Evolutionary conservation across 1,284 basidiomycete genomes (phyloP).

Genomic region (Marasmius fiardii): DNA sequence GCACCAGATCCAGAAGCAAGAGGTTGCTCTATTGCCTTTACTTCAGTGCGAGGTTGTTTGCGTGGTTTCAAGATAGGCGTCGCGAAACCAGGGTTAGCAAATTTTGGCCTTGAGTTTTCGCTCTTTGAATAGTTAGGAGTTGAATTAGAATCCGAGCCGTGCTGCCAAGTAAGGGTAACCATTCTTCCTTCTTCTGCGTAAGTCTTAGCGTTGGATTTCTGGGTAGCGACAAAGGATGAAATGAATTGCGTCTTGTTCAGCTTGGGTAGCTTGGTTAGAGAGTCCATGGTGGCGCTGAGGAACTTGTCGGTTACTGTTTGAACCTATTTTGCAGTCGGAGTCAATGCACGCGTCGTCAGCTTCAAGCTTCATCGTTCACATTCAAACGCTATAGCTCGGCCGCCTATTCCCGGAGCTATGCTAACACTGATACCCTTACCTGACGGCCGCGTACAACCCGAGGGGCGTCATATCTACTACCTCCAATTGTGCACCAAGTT

Average conservation of each 20-base stretch:
- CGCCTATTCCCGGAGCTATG: too few relatives aligned
- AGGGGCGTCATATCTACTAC: too few relatives aligned
- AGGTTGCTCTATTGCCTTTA: neutral
- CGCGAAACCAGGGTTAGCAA: constrained; percentile 38
- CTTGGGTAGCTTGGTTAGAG: constrained; percentile 24
- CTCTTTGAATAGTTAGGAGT: neutral
- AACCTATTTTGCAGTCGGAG: neutral
- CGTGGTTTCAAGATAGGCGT: constrained; percentile 41
- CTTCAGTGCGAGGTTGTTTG: neutral
- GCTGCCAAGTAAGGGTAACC: constrained; percentile 27
- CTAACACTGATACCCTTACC: too few relatives aligned
- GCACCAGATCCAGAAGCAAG: neutral
- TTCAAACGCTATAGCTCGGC: too few relatives aligned
- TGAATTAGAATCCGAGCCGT: constrained; percentile 4
- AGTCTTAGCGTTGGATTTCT: constrained; percentile 38
- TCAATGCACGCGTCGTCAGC: neutral
- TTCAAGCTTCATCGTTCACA: too few relatives aligned
- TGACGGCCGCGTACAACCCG: too few relatives aligned
- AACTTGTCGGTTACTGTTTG: neutral
- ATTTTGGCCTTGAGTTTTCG: neutral
- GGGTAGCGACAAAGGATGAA: constrained; percentile 45
- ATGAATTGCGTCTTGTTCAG: constrained; percentile 43
- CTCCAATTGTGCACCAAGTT: too few relatives aligned
- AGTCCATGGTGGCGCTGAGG: neutral
- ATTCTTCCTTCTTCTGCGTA: constrained; percentile 43